Base-by-base conservation (phyloP, 805 yeast species). In the Candida silvicultrix region DNA sequence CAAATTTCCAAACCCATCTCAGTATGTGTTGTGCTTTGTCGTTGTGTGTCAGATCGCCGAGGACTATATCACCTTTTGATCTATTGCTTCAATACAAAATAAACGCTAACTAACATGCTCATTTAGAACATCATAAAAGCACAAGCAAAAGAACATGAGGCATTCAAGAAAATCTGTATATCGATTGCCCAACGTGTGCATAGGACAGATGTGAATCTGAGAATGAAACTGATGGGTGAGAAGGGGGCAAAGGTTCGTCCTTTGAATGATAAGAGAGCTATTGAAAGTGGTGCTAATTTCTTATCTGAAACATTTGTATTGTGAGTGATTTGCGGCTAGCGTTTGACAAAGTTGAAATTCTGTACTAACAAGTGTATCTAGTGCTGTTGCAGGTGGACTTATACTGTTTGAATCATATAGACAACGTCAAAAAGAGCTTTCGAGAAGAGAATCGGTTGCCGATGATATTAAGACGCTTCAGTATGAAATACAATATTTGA, bases 1-100 rank as follows among this genome's bases (percentile, higher is more conserved):
- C 87, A 92, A 34, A 69, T 87, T 38, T 83, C 95, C 34, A 86
- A 84, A 60, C 96, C 96, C 1, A 73, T 87, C 28, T 88, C 92
- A 4, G 74, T 69, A 53, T 44, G 73, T 63, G 31, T 28, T 28
- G 9, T 11, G 31, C 14, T 28, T 28, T 28, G 9, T 9, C 9
- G 9, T 23, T 23, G 25, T n/a, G n/a, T n/a, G 25, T 28, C 12
- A 4, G 31, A 28, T 28, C 7, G 31, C 31, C 7, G 14, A 28
- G 31, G 8, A 11, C 12, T 14, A 28, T 7, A 28, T 21, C 5
- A 5, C 20, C n/a, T 23, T 28, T 28, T 10, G 31, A 28, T 28
- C 31, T 28, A 28, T 28, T 4, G 12, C 12, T 28, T 28, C 31
- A 28, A 28, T 16, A 28, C 22, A 19, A 25, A 21, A 37, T 42